phyloP scores from a whole-genome alignment of 2,329 filamentous ascomycete species.

The Lecanicillium sp. region DNA sequence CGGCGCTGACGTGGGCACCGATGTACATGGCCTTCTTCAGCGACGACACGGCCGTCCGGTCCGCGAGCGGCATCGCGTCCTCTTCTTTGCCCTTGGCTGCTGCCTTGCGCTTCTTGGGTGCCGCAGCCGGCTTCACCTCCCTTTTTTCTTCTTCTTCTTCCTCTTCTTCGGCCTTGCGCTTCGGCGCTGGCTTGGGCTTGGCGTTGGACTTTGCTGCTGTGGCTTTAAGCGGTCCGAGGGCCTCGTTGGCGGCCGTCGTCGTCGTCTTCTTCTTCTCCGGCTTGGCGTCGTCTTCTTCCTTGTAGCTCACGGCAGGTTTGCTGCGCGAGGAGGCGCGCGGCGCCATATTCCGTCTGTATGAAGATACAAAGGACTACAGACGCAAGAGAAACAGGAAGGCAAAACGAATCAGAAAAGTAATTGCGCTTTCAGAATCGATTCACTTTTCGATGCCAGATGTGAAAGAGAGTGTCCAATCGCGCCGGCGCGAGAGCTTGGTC shows the following conservation, averaged over 20 bases:
- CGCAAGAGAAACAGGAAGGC: not conserved
- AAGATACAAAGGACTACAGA: not conserved
- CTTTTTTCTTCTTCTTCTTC: constrained; percentile 18
- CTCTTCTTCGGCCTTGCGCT: no score
- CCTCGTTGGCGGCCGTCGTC: constrained; percentile 14
- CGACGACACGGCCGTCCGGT: constrained; percentile 56
- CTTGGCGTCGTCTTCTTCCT: constrained; percentile 21
- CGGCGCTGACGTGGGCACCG: constrained; percentile 85
- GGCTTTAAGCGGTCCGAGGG: constrained; percentile 19
- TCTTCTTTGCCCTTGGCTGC: constrained; percentile 33
- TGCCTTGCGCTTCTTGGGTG: constrained; percentile 39
- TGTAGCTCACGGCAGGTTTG: constrained; percentile 27
- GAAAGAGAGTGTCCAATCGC: no score
- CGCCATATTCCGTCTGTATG: constrained; percentile 26
- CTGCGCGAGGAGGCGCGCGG: constrained; percentile 30
- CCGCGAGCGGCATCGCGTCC: constrained; percentile 56
- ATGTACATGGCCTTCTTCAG: constrained; percentile 71
- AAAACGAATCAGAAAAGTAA: not conserved
- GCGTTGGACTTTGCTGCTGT: constrained; percentile 17
- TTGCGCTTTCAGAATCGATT: no score
- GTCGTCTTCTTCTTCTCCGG: constrained; percentile 13
- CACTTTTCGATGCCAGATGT: no score
- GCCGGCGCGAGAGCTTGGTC: no score
- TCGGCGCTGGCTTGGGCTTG: constrained; percentile 20
- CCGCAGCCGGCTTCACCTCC: constrained; percentile 19